Base-by-base conservation (phyloP, 2,329 filamentous ascomycete genomes). In the Hysterium pulicare region DNA sequence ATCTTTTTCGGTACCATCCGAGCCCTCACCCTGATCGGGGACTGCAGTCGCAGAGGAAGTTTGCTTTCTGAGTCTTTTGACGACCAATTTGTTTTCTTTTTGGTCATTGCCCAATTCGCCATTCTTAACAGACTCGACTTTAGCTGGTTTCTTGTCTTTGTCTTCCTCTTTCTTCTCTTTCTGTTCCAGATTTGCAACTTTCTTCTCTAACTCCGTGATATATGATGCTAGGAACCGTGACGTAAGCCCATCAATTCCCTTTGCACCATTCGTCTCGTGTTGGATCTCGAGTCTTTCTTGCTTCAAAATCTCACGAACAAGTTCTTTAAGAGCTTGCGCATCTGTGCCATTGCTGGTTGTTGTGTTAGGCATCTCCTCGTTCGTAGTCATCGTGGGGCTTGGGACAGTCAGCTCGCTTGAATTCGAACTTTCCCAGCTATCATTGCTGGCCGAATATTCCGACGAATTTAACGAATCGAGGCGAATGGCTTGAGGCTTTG, bases 211-310 rank as follows among this genome's bases (percentile, higher is more conserved):
- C 19, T 35, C 33, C 20, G 33, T 35, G 13, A 35, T 35, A 19
- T 35, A 35, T 3, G 33, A 35, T 17, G 33, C 33, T 11, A 35
- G 33, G 33, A 21, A 35, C 5, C 33, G 33, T 11, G 33, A 35
- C 10, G 33, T 35, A 19, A 35, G 33, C 5, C 33, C 33, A 21
- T 35, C 33, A 17, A 35, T 13, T 3, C 33, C 33, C 13, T 35
- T 17, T 15, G 33, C 11, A 11, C 17, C 13, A 17, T 11, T 13
- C n/a, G 13, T 19, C 33, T 35, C n/a, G 33, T 13, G 5, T 11
- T 21, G 15, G 10, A 35, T 35, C 19, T 35, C 33, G 3, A 17
- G 33, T 17, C 19, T 13, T 21, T 35, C 33, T 17, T 35, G 33
- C 33, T 35, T 35, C 8, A 35, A 19, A 35, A 16, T 21, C 33